These are phyloP conservation scores for Lachancea kluyveri DNA, from an alignment of 805 yeast species.

Conservation along the genomic window DNA sequence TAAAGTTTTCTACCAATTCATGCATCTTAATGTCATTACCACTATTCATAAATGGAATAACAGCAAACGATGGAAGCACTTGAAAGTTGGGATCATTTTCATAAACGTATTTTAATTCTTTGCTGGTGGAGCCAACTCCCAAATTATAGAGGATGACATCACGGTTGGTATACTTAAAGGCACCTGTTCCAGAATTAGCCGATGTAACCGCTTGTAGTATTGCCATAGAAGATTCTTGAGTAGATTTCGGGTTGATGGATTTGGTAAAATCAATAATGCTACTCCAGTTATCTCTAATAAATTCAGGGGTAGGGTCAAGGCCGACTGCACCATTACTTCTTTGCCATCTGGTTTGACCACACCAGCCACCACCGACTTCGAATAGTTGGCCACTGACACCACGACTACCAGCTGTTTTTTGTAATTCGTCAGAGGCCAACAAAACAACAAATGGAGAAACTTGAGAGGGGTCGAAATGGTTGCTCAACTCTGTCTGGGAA, in stretches of 20 bases:
- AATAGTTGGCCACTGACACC: conserved; percentile 71
- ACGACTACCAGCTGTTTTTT: conserved; percentile 22
- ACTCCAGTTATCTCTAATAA: conserved; percentile 59
- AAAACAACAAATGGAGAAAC: conserved; percentile 87
- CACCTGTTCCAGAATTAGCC: conserved; percentile 34
- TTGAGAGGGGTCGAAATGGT: conserved; percentile 76
- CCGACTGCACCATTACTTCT: conserved; percentile 80
- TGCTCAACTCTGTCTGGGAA: conserved; percentile 62
- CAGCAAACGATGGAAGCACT: conserved; percentile 85
- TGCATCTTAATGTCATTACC: conserved; percentile 51
- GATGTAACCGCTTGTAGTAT: conserved; percentile 59
- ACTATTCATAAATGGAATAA: conserved; percentile 73
- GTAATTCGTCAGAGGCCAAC: conserved; percentile 67
- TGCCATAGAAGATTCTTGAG: conserved; percentile 75
- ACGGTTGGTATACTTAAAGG: conserved; percentile 55
- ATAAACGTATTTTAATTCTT: conserved; percentile 71
- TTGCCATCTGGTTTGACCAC: conserved; percentile 93
- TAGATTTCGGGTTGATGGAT: conserved; percentile 41
- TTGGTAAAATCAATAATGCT: conserved; percentile 60
- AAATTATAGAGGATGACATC: conserved; percentile 80
- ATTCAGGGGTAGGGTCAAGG: conserved; percentile 54
- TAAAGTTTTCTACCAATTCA: conserved; percentile 68
- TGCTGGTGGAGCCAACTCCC: conserved; percentile 79
- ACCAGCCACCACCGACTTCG: conserved; percentile 97
- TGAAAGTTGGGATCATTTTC: conserved; percentile 76